A percentile compares a stretch with the other conserved stretches of the same genome.
Evolutionary conservation across 2,329 filamentous ascomycete species (phyloP).

Genomic region (Beauveria bassiana): DNA sequence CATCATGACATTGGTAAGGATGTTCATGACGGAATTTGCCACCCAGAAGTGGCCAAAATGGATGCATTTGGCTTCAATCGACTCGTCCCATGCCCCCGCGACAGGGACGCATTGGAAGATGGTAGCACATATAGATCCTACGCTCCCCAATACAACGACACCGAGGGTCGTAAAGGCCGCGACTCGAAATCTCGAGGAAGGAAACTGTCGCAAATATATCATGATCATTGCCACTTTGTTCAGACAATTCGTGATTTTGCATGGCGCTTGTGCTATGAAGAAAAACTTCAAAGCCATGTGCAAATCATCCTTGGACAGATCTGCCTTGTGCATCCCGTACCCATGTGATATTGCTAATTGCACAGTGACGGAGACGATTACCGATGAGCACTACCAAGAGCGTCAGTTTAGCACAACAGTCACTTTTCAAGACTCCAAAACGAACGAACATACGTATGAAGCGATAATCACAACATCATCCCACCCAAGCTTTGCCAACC

Average conservation of each 20-base stretch:
- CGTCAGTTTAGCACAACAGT: neutral
- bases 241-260: slow-evolving; percentile 41
- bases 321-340: slow-evolving; percentile 31
- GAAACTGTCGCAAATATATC: slow-evolving; percentile 43
- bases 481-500: slow-evolving; percentile 24
- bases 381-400: slow-evolving; percentile 21
- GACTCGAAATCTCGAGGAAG: slow-evolving; percentile 32
- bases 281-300: slow-evolving; percentile 28
- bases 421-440: neutral
- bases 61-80: slow-evolving; percentile 33
- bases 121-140: slow-evolving; percentile 33
- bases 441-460: slow-evolving; percentile 22
- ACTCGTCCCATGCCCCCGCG: slow-evolving; percentile 32
- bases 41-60: slow-evolving; percentile 36
- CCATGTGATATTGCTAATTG: slow-evolving; percentile 29
- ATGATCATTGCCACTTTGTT: slow-evolving; percentile 43
- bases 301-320: slow-evolving; percentile 22
- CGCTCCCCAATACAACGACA: slow-evolving; percentile 33
- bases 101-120: slow-evolving; percentile 41
- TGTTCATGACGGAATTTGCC: slow-evolving; percentile 33
- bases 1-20: slow-evolving; percentile 29
- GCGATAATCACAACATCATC: slow-evolving; percentile 31
- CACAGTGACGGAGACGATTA: slow-evolving; percentile 25
- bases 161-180: slow-evolving; percentile 29
- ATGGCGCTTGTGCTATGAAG: slow-evolving; percentile 39